Percentiles rank a stretch among this genome's conserved stretches.
Evolutionary conservation across 352 stramenopile genomes (phyloP).

Genomic region (Phytophthora meadii): DNA sequence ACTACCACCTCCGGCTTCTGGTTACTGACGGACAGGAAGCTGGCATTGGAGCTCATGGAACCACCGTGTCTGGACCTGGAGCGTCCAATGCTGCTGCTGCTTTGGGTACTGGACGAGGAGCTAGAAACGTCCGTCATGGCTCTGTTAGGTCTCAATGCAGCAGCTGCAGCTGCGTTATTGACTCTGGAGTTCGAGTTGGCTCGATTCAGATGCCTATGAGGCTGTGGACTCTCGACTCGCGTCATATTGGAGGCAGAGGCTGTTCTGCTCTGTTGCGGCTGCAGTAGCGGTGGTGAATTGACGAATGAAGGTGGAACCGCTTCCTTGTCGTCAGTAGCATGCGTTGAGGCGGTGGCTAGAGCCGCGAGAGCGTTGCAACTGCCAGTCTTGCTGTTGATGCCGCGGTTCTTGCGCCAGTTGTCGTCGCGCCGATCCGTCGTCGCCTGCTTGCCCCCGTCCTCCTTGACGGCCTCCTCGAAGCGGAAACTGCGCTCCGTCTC

Average conservation of each 20-base stretch:
- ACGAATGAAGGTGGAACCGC: slow-evolving; percentile 12
- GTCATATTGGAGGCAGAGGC: slow-evolving; percentile 4
- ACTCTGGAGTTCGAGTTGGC: slow-evolving; percentile 19
- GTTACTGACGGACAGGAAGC: slow-evolving; percentile 13
- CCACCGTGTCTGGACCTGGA: slow-evolving; percentile 24
- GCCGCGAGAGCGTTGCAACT: slow-evolving; percentile 17
- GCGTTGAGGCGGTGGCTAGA: not conserved
- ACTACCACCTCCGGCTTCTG: slow-evolving; percentile 36
- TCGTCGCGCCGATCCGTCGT: slow-evolving; percentile 9
- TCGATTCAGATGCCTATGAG: slow-evolving; percentile 6
- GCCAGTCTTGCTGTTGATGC: slow-evolving; percentile 33
- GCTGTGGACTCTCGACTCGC: slow-evolving; percentile 11
- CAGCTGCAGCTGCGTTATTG: not conserved
- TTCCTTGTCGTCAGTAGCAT: slow-evolving; percentile 1
- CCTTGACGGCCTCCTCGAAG: slow-evolving; percentile 16
- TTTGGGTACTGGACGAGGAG: slow-evolving; percentile 25
- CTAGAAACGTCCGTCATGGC: slow-evolving; percentile 4
- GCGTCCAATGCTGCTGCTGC: slow-evolving; percentile 11
- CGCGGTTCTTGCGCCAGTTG: slow-evolving; percentile 28
- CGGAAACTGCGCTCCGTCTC: slow-evolving; percentile 25
- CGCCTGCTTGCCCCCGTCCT: slow-evolving; percentile 1
- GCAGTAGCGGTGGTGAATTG: slow-evolving; percentile 2
- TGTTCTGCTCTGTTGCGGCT: slow-evolving; percentile 12
- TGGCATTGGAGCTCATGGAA: slow-evolving; percentile 28
- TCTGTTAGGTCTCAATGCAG: slow-evolving; percentile 1